Conservation (phyloP, 129 eudicot genomes). For the Artemisia tridentata region DNA sequence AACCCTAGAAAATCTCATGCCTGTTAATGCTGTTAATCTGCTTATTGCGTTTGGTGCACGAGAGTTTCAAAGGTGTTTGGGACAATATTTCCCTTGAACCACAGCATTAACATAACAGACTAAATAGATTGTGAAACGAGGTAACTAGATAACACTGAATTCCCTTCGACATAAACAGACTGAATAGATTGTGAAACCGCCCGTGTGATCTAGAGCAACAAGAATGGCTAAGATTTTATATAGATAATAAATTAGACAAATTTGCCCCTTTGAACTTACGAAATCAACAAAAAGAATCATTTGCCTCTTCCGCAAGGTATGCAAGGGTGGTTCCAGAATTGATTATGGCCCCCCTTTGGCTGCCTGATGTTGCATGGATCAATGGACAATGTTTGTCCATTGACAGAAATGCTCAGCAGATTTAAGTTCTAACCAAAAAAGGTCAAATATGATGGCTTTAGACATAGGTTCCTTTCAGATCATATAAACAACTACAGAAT, state of each 20-base stretch:
- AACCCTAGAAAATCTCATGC: too few species aligned
- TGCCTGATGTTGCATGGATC: conserved; percentile 64
- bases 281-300: conserved; percentile 73
- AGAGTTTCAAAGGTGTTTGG: too few species aligned
- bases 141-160: conserved; percentile 67
- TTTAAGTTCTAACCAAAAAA: conserved; percentile 37
- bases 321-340: conserved; percentile 98
- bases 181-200: conserved; percentile 57
- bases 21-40: too few species aligned
- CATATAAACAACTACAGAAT: too few species aligned
- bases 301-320: conserved; percentile 86
- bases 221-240: neutral
- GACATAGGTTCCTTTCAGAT: too few species aligned
- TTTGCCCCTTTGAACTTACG: conserved; percentile 45
- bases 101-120: too few species aligned
- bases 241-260: conserved; percentile 7
- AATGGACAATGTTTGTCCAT: conserved; percentile 68
- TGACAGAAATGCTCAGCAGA: conserved; percentile 73
- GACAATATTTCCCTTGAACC: too few species aligned
- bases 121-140: conserved; percentile 17
- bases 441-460: too few species aligned
- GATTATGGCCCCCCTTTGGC: conserved; percentile 83
- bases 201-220: conserved; percentile 55
- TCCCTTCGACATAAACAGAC: conserved; percentile 59
- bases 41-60: too few species aligned